phyloP scores from a whole-genome alignment of 345 rosid genomes.

The Dovyalis caffra region DNA sequence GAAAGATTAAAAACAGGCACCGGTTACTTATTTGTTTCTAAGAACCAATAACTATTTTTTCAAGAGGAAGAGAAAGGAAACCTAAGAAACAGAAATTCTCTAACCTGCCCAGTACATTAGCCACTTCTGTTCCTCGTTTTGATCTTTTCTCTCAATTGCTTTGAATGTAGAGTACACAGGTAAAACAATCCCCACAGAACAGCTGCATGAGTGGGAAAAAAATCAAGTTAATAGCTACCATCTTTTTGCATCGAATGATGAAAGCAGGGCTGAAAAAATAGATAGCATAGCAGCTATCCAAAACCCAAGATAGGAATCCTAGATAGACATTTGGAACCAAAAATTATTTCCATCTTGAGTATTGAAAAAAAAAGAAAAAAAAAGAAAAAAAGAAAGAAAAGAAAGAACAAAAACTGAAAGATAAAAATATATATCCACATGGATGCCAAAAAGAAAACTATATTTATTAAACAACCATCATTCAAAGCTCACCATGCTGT shows the following conservation, averaged over 20 bases:
- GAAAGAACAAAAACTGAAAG: too few relatives aligned
- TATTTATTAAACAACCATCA: not conserved
- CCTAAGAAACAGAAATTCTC: not conserved
- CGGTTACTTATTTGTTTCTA: too few relatives aligned
- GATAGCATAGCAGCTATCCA: not conserved
- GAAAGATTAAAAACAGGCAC: too few relatives aligned
- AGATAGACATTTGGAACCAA: not conserved
- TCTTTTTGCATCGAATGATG: not conserved
- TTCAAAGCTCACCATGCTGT: constrained; percentile 71
- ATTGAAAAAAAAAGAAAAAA: too few relatives aligned
- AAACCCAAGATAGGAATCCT: not conserved
- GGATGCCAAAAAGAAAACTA: not conserved
- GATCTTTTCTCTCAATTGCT: constrained; percentile 71
- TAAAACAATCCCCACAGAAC: constrained; percentile 67
- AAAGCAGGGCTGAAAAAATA: not conserved
- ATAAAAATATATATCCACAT: not conserved
- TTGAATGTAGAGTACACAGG: constrained; percentile 84
- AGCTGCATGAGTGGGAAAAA: constrained; percentile 42
- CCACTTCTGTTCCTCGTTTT: constrained; percentile 42
- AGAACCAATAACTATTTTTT: not conserved
- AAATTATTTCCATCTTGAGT: not conserved
- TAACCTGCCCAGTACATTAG: constrained; percentile 46
- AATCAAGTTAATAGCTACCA: not conserved
- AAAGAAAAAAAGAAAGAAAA: too few relatives aligned
- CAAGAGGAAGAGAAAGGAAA: not conserved